Evolutionary conservation across 495 filamentous ascomycete genomes (phyloP).

Genomic region (Darksidea phi): DNA sequence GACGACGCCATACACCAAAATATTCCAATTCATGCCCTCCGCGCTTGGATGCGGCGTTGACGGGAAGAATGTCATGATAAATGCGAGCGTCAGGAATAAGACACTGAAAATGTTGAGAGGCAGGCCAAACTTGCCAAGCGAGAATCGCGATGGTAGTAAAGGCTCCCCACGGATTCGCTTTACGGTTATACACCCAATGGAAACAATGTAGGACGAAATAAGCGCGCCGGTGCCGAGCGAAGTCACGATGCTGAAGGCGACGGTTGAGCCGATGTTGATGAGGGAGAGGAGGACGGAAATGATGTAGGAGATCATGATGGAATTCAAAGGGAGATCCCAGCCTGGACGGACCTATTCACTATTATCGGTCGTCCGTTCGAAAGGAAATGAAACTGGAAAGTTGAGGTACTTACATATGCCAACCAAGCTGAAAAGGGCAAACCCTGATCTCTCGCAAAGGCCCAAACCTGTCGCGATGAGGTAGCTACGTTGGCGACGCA

Average conservation of each 20-base stretch:
- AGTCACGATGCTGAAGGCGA: constrained; percentile 35
- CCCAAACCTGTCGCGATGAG: too few relatives aligned
- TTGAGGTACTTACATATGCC: too few relatives aligned
- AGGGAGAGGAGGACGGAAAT: constrained; percentile 29
- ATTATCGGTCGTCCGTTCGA: too few relatives aligned
- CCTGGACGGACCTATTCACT: constrained; percentile 13
- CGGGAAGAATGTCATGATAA: background rate
- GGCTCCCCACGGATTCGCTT: background rate
- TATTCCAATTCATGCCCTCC: background rate
- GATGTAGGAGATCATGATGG: constrained; percentile 24
- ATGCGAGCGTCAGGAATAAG: background rate
- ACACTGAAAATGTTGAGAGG: background rate
- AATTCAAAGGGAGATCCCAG: constrained; percentile 26
- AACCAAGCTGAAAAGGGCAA: too few relatives aligned
- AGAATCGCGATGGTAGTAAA: background rate
- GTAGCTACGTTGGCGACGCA: too few relatives aligned
- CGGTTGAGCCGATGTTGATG: constrained; percentile 33
- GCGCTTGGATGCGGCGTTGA: background rate
- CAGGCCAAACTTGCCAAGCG: background rate
- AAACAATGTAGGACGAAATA: constrained; percentile 21
- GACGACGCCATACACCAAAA: background rate
- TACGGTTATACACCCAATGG: constrained; percentile 16
- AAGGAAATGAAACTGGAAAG: too few relatives aligned
- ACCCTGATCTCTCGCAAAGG: too few relatives aligned
- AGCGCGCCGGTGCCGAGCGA: constrained; percentile 24